A percentile compares a stretch with the other conserved stretches of the same genome.
phyloP scores from a whole-genome alignment of 1,284 basidiomycete species.

The Irpex rosettiformis region DNA sequence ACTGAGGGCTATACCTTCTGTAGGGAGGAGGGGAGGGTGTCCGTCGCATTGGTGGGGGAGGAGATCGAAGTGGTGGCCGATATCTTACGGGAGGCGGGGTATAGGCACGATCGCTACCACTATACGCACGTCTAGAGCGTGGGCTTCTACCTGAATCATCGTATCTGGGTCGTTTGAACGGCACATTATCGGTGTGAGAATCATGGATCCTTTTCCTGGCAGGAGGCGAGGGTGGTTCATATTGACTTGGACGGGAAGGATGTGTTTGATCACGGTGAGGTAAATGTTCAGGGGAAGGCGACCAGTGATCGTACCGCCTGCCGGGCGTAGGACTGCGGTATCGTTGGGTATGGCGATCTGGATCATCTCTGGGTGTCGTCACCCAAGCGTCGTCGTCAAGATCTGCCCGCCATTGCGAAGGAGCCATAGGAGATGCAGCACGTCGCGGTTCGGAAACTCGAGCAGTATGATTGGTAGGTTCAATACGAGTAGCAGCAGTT shows the following conservation, averaged over 20 bases:
- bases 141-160: neutral
- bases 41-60: no score
- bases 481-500: neutral
- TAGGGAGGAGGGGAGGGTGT: neutral
- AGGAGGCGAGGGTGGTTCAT: neutral
- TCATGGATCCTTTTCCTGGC: neutral
- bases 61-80: neutral
- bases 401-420: neutral
- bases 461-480: neutral
- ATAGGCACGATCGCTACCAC: neutral
- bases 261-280: neutral
- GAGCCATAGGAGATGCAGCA: neutral
- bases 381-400: slow-evolving; percentile 1
- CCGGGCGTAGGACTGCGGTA: neutral
- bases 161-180: neutral
- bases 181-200: neutral
- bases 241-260: neutral
- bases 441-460: neutral
- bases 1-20: neutral
- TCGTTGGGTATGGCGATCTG: neutral
- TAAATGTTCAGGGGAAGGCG: slow-evolving; percentile 5
- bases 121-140: neutral
- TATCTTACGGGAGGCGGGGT: neutral
- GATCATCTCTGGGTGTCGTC: neutral
- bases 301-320: slow-evolving; percentile 13